A percentile compares a stretch with the other conserved stretches of the same genome.
phyloP scores from a whole-genome alignment of 176 grass and related monocot genomes.

The Phyllostachys edulis region DNA sequence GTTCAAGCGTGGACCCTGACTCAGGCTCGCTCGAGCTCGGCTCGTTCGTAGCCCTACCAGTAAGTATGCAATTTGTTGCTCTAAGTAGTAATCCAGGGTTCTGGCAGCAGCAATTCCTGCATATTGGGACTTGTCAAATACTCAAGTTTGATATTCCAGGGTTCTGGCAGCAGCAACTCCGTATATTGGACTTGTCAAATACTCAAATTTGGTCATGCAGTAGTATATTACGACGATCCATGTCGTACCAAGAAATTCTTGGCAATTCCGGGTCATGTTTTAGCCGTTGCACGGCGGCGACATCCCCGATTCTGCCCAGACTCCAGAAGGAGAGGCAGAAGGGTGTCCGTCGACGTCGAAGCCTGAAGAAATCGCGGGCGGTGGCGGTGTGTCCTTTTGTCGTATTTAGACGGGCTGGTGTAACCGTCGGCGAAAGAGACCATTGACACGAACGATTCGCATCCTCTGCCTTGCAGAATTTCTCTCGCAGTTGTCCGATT shows the following conservation, averaged over 20 bases:
- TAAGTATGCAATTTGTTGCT: background rate
- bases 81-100: too few species aligned
- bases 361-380: background rate
- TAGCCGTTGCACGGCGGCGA: background rate
- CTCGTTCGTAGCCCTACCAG: too few species aligned
- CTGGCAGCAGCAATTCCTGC: too few species aligned
- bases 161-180: too few species aligned
- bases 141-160: too few species aligned
- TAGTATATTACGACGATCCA: background rate
- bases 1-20: too few species aligned
- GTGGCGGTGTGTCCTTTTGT: background rate
- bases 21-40: too few species aligned
- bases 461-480: background rate
- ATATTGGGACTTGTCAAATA: too few species aligned
- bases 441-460: background rate
- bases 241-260: background rate
- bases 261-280: background rate
- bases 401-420: background rate
- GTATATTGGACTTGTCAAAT: too few species aligned
- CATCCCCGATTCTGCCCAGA: background rate
- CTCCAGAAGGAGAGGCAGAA: background rate
- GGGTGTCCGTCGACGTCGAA: background rate
- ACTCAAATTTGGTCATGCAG: too few species aligned
- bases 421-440: background rate
- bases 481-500: too few species aligned